These are phyloP conservation scores for Spinacia oleracea DNA, from an alignment of 179 eudicot species.

Conservation along the genomic window DNA sequence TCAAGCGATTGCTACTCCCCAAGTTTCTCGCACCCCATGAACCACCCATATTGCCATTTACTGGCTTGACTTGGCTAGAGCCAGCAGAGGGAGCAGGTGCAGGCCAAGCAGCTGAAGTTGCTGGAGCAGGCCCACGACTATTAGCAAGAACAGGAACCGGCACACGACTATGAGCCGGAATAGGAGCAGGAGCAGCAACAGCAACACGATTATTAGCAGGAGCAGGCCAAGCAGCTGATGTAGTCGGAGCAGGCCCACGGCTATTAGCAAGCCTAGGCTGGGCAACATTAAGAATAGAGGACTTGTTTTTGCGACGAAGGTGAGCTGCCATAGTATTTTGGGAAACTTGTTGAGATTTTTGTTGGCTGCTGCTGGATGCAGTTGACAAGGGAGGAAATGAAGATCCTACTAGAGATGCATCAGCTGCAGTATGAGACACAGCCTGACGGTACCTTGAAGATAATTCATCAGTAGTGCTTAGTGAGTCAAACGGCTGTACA, in stretches of 20 bases:
- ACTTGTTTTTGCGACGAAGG: slow-evolving; percentile 53
- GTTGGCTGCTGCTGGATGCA: slow-evolving; percentile 55
- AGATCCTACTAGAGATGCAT: slow-evolving; percentile 56
- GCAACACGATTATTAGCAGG: slow-evolving; percentile 5
- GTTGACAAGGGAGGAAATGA: slow-evolving; percentile 81
- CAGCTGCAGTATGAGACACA: slow-evolving; percentile 54
- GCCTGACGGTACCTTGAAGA: slow-evolving; percentile 87
- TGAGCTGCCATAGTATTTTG: slow-evolving; percentile 74
- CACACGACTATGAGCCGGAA: background rate
- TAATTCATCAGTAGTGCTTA: slow-evolving; percentile 54
- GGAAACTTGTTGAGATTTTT: slow-evolving; percentile 44
- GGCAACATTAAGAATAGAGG: slow-evolving; percentile 36
- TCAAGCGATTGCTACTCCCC: slow-evolving; percentile 45
- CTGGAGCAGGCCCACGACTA: slow-evolving; percentile 19
- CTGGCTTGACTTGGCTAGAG: slow-evolving; percentile 43
- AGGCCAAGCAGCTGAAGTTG: slow-evolving; percentile 33
- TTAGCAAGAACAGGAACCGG: background rate
- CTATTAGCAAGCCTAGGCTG: slow-evolving; percentile 47
- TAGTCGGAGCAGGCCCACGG: slow-evolving; percentile 45
- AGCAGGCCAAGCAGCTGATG: slow-evolving; percentile 19
- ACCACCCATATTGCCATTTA: slow-evolving; percentile 32
- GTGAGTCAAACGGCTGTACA: slow-evolving; percentile 61
- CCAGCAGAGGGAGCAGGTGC: slow-evolving; percentile 33
- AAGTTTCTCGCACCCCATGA: slow-evolving; percentile 40
- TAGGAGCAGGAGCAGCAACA: slow-evolving; percentile 26